Base-by-base conservation (phyloP, 2,329 filamentous ascomycete species). In the Ophidiomyces ophidiicola region DNA sequence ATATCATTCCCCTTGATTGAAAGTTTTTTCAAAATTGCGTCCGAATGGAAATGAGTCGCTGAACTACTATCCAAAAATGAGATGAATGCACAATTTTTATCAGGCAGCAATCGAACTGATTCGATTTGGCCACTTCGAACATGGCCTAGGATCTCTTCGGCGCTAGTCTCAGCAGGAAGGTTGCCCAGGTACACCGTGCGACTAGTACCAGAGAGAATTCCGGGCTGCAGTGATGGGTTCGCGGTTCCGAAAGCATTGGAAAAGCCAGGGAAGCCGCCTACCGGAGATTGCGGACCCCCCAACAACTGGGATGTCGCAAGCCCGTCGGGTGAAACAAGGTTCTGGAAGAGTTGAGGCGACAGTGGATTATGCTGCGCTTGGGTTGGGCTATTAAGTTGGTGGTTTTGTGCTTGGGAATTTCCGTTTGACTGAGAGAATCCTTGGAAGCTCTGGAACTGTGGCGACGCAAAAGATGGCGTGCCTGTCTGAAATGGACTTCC, bases 81-180 rank as follows among this genome's bases (percentile, higher is more conserved):
- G 59, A 98, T 96, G 71, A 98, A 98, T 43, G 90, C 90, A 58
- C 90, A 98, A 72, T 96, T 98, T 83, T 96, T 98, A 66, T 98
- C 90, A 17, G 88, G 85, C 40, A 98, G 71, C 48, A 98, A 74
- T 52, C 90, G 82, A 38, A 98, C 90, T n/a, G 90, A 96, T 68
- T 98, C 90, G 54, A 98, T 96, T 60, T 96, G 90, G 17, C 90
- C 90, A 62, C 90, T 96, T 48, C 90, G 78, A 44, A 98, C 90
- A 56, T 98, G 90, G 48, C 87, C 82, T 41, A 98, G 69, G 48
- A 98, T 94, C 66, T 98, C 90, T 66, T 98, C 90, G 6, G 90
- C 88, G 35, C 83, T 80, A 5, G 90, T 98, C 66, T 98, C 90
- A 18, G 87, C 83, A n/a, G 90, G 90, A 44, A 98, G 96, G 62